Evolutionary conservation across 2,329 filamentous ascomycete genomes (phyloP).

Genomic region (Ophiostoma quercus): DNA sequence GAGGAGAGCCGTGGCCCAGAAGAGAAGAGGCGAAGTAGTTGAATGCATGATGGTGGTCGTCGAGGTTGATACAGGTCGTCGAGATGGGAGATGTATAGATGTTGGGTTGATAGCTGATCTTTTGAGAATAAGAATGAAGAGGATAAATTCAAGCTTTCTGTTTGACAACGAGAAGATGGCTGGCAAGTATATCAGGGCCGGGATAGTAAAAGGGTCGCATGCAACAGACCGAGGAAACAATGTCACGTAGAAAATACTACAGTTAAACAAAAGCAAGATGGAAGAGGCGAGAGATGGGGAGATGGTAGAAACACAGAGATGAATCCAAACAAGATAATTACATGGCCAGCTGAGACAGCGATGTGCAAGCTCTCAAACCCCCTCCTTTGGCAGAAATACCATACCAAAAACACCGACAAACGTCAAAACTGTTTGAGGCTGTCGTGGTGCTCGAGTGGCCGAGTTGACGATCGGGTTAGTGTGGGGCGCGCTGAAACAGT

Average conservation of each 20-base stretch:
- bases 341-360: background rate
- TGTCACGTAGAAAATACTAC: background rate
- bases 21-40: constrained; percentile 10
- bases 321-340: background rate
- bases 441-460: background rate
- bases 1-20: constrained; percentile 16
- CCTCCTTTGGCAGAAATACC: background rate
- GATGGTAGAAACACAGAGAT: background rate
- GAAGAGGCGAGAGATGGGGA: background rate
- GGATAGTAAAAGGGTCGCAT: background rate
- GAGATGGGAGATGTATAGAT: background rate
- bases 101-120: background rate
- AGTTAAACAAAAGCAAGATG: background rate
- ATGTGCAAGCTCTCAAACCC: background rate
- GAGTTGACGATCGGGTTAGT: background rate
- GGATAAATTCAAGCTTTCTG: background rate
- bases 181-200: background rate
- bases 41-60: background rate
- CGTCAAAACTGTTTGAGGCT: background rate
- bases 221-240: background rate
- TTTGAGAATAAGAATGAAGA: background rate
- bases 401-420: background rate
- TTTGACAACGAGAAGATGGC: background rate
- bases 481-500: constrained; percentile 10
- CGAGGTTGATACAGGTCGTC: background rate